Evolutionary conservation across 345 rosid genomes (phyloP), one percentile per base, ranked within the genome.

Genomic region (Acer campestre): DNA sequence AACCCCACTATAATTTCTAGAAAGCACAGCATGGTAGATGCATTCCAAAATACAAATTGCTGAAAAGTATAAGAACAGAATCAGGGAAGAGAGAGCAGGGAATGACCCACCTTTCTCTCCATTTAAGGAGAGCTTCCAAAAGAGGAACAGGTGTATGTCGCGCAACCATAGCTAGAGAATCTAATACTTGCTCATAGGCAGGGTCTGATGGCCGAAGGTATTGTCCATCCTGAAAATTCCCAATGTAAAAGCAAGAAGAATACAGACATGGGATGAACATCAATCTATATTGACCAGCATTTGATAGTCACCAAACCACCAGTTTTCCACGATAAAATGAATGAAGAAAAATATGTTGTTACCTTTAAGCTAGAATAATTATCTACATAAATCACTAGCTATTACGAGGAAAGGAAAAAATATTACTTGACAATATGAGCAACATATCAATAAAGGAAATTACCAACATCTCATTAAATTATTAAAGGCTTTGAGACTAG

Each of bases 131-230:
- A 85, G 97, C 97, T 88, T 96, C 99, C 61, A 94, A 70, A 82
- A 96, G 98, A 67, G 98, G 99, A 73, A 92, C 93, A 35, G 99
- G 99, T 58, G 98, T 96, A 84, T 96, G 99, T 20, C 90, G 91
- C 0, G 99, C 98, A 87, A 94, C 84, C 98, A 96, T 96, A 79
- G 99, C 99, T 87, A 96, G 83, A 23, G 98, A 96, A 90, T 92
- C 98, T 61, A 96, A 76, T 63, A 96, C 99, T 87, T 96, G 99
- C 85, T 92, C 98, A 82, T 96, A 96, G 25, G 98, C 97, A 74
- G 98, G 99, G 78, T 96, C 97, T 22, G 98, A 89, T 74, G 98
- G 97, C 73, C 99, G 90, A 86, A 95, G 98, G 76, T 93, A 95
- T 79, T 92, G 98, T 58, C 99, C 98, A 91, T 95, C 98, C 99